These are phyloP conservation scores for Kodamaea lidongshanica DNA, from an alignment of 805 yeast genomes.

Conservation along the genomic window DNA sequence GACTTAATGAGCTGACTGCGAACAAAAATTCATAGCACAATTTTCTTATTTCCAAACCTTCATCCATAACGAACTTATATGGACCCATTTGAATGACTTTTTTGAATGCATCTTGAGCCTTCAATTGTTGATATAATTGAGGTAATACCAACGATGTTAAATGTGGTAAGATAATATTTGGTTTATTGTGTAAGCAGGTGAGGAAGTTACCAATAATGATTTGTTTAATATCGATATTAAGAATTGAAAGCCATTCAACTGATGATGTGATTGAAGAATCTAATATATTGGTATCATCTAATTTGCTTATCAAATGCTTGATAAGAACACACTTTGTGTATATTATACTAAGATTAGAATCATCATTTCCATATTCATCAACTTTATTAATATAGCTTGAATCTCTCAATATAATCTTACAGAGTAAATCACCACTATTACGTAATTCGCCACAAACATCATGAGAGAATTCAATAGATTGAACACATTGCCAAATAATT, in stretches of 20 bases:
- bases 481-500: constrained; percentile 16
- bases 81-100: constrained; percentile 79
- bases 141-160: constrained; percentile 43
- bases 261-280: constrained; percentile 13
- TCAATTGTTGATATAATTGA: constrained; percentile 47
- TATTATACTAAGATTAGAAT: constrained; percentile 12
- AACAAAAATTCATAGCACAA: constrained; percentile 65
- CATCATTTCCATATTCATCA: constrained; percentile 14
- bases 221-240: constrained; percentile 50
- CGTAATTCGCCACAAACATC: constrained; percentile 22
- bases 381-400: constrained; percentile 2
- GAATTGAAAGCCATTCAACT: constrained; percentile 19
- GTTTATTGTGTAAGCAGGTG: constrained; percentile 53
- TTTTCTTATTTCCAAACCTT: constrained; percentile 68
- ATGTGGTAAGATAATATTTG: constrained; percentile 40
- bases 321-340: constrained; percentile 30
- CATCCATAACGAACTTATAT: constrained; percentile 74
- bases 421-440: constrained; percentile 31
- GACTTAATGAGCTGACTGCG: constrained; percentile 34
- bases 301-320: constrained; percentile 23
- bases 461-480: constrained; percentile 13
- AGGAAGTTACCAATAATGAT: constrained; percentile 54
- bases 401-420: constrained; percentile 18
- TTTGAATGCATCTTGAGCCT: constrained; percentile 49
- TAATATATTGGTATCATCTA: constrained; percentile 10